Base-by-base conservation (phyloP, 805 yeast species). In the Starmerella floris region DNA sequence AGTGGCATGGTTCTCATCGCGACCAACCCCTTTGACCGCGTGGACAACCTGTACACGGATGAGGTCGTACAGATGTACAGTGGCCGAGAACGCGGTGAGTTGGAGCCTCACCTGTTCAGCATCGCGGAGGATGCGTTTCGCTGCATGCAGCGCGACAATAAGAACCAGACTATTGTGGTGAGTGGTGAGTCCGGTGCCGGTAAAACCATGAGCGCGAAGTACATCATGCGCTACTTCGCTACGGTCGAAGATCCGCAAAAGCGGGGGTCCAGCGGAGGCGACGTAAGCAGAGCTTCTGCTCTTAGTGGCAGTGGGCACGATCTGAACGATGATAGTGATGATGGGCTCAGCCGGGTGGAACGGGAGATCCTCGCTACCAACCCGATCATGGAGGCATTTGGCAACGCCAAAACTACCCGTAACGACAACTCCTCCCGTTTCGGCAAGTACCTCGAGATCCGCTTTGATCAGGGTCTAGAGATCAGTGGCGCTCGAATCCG, bases 151-250 rank as follows among this genome's bases (percentile, higher is more conserved):
- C 71, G 78, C 38, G 93, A 84, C 54, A 67, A 73, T 32, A 70
- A 75, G 54, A 87, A 88, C 65, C 98, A 88, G 65, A 88, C 98
- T 1, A 87, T 88, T 49, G 95, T 88, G 16, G 97, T 88, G 16
- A 77, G 87, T 54, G 98, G 98, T 64, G 98, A 88, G 64, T 83
- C 95, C 5, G 98, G 98, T 63, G 97, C 98, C 23, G 98, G 98
- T 62, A 91, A 88, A 57, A 91, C 97, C 4, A 97, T 88, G 33
- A 78, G 91, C 49, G 98, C 98, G 31, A 88, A 88, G 61, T 88
- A 83, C 62, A 88, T 88, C 51, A 88, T 88, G 97, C 76, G 97
- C 62, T 88, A 87, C 63, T 87, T 88, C 61, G 97, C 97, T 3
- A 78, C 94, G 16, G 96, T 88, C 15, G 96, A 88, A 45, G 66